Base-by-base conservation (phyloP, 352 stramenopile genomes). In the Phytophthora uliginosa region DNA sequence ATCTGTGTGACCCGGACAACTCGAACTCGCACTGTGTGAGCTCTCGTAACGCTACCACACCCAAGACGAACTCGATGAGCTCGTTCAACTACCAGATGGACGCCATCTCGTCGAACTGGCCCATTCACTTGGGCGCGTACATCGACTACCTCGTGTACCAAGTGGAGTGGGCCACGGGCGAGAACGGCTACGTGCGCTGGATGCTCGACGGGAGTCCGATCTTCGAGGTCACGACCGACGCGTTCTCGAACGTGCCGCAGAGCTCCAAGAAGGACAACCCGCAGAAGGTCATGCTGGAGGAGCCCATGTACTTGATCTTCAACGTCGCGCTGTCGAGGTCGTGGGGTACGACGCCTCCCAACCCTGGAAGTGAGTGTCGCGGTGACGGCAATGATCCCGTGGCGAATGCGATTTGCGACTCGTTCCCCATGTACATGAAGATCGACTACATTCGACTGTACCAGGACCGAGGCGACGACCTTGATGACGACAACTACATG, bases 401-500 rank as follows among this genome's bases (percentile, higher is more conserved):
- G 24, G 61, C 64, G 12, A 92, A 92, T 55, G 84, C 81, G 34
- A 90, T 92, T 48, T 97, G 90, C 67, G 83, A 95, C 53, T 77
- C 66, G 31, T 94, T 97, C 73, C 88, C 85, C 0, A 92, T 92
- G 81, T 88, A 88, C 77, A 95, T 95, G 81, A 87, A 95, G 76
- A 89, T 98, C 69, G 90, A 98, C 74, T 95, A 95, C 77, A 84
- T 98, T 20, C 87, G 92, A 9, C 52, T 93, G 74, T 93, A 91
- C 64, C 85, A 94, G 59, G 84, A 93, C 73, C 20, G 59, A 12
- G 73, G 66, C 2, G 63, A 70, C 40, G 72, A 71, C 20, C 53
- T 73, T 2, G 61, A 89, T 2, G 64, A 53, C 0, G 79, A 87
- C 68, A 86, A 74, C 69, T 72, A 68, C 48, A 94, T 94, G 85